These are phyloP conservation scores for Lobosporangium transversale DNA, from an alignment of 192 early-diverging fungal species.

Conservation along the genomic window DNA sequence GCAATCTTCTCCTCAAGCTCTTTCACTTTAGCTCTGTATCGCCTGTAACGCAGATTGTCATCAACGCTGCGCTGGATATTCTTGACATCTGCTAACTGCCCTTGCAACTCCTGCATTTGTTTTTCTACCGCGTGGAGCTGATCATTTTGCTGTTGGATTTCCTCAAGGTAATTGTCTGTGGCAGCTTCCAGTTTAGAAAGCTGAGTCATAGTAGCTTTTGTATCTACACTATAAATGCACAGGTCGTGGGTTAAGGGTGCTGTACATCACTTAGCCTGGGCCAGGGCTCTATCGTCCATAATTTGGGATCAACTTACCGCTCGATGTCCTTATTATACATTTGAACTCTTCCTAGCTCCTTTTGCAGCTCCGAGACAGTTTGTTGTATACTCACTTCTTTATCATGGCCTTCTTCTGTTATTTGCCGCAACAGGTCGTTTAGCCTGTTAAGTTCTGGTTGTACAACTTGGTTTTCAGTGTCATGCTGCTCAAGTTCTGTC, in stretches of 20 bases:
- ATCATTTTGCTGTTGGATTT: conserved; percentile 28
- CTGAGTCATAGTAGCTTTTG: conserved; percentile 14
- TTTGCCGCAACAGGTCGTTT: conserved; percentile 14
- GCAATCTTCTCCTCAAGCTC: conserved; percentile 54
- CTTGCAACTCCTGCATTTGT: conserved; percentile 48
- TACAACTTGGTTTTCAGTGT: conserved; percentile 13
- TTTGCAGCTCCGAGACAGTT: conserved; percentile 41
- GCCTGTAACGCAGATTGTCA: conserved; percentile 57
- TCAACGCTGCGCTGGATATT: conserved; percentile 55
- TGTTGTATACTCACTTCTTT: conserved; percentile 30
- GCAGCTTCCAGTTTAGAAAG: conserved; percentile 31
- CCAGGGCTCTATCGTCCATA: too few relatives aligned
- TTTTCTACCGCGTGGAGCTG: conserved; percentile 34
- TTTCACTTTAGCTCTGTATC: conserved; percentile 34
- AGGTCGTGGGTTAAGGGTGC: too few relatives aligned
- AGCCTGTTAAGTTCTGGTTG: conserved; percentile 33
- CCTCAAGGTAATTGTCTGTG: conserved; percentile 21
- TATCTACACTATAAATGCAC: conserved; percentile 8
- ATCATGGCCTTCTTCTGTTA: conserved; percentile 3
- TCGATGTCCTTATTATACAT: conserved; percentile 50
- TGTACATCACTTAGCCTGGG: too few relatives aligned
- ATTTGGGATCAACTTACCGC: conserved; percentile 20
- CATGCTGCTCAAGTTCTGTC: conserved; percentile 38
- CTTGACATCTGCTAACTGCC: conserved; percentile 42
- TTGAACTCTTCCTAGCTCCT: conserved; percentile 37